A percentile compares a stretch with the other conserved stretches of the same genome.
Evolutionary conservation across 257 asterid species (phyloP).

Genomic region (Catharanthus roseus): DNA sequence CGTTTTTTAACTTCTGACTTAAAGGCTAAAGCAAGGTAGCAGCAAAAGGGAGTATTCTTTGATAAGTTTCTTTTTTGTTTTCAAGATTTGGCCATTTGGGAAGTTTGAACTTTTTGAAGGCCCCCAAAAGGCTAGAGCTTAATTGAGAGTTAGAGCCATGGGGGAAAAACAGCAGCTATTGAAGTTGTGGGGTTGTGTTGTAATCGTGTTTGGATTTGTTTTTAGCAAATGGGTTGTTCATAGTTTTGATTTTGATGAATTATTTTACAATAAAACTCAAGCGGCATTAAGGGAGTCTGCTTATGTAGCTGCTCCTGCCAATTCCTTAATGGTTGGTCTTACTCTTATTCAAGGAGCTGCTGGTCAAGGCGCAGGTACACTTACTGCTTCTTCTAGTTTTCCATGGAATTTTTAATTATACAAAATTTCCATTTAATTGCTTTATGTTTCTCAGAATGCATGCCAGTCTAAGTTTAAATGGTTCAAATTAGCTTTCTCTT

Average conservation of each 20-base stretch:
- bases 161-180: slow-evolving; percentile 18
- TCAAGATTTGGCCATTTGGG: slow-evolving; percentile 19
- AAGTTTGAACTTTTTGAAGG: slow-evolving; percentile 4
- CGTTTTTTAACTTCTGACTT: not conserved
- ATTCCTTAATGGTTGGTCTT: slow-evolving; percentile 71
- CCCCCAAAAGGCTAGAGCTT: not conserved
- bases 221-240: slow-evolving; percentile 32
- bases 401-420: no score
- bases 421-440: no score
- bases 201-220: slow-evolving; percentile 20
- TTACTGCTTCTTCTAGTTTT: slow-evolving; percentile 8
- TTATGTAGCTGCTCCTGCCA: slow-evolving; percentile 45
- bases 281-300: slow-evolving; percentile 39
- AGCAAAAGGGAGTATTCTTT: no score
- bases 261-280: slow-evolving; percentile 38
- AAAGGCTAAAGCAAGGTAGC: not conserved
- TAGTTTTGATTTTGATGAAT: slow-evolving; percentile 51
- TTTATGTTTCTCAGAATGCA: not conserved
- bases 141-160: slow-evolving; percentile 30
- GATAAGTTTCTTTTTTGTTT: slow-evolving; percentile 1
- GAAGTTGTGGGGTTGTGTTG: slow-evolving; percentile 35
- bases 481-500: not conserved
- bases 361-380: slow-evolving; percentile 73
- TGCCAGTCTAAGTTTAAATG: not conserved
- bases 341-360: slow-evolving; percentile 81